Conservation (phyloP, 202 grass and related monocot species). For the Carex arenaria region DNA sequence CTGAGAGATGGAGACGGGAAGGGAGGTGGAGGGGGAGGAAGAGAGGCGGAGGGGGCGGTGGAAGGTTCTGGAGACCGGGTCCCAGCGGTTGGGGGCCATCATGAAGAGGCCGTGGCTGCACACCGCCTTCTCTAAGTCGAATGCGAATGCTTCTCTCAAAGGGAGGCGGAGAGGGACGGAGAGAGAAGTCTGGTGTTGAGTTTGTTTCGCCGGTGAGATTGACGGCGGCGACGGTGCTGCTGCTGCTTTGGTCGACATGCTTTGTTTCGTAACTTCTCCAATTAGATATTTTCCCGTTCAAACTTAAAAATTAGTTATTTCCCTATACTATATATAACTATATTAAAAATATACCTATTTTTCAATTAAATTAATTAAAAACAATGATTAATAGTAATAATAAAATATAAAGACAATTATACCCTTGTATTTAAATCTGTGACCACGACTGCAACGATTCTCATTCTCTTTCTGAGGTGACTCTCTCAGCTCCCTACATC, state of each 20-base stretch:
- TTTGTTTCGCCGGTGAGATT: neutral
- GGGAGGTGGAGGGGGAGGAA: conserved; percentile 35
- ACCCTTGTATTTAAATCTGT: no score
- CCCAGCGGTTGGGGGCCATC: conserved; percentile 88
- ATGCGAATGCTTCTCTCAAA: conserved; percentile 17
- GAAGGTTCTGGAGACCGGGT: conserved; percentile 45
- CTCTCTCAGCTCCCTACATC: no score
- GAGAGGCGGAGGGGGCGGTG: conserved; percentile 67
- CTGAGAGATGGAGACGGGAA: conserved; percentile 38
- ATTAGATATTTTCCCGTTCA: no score
- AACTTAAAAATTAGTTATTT: no score
- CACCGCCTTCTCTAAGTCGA: conserved; percentile 67
- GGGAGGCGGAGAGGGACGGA: neutral
- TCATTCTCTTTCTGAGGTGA: no score
- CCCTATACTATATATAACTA: no score
- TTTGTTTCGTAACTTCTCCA: no score
- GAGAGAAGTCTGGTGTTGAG: neutral
- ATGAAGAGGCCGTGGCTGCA: conserved; percentile 95
- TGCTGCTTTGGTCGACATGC: neutral
- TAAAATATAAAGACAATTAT: no score
- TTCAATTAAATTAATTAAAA: no score
- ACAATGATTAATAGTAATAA: no score
- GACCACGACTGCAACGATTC: no score
- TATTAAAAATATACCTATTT: no score
- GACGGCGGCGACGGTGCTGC: neutral